Base-by-base conservation (phyloP, 2,329 filamentous ascomycete species). In the Epichloe scottii region DNA sequence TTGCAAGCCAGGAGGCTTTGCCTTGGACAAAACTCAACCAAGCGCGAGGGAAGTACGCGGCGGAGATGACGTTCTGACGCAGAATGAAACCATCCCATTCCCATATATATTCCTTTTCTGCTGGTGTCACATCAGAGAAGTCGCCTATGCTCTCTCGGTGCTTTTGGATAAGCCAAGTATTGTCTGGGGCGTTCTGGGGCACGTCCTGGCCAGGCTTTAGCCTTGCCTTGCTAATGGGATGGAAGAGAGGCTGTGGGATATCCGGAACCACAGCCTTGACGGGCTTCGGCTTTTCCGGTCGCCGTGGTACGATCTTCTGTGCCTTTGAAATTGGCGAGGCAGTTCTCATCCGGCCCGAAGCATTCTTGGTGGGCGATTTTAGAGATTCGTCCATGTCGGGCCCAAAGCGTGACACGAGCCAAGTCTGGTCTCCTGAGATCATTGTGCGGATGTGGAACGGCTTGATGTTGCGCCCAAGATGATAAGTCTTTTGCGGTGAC, bases 81-180 rank as follows among this genome's bases (percentile, higher is more conserved):
- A 77, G 69, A 45, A 79, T 72, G 56, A 75, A 79, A 1, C 71
- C 68, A 53, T 81, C 77, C 78, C 78, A 82, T 55, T 76, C 73
- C 56, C 71, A 69, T 51, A 81, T 76, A 52, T 76, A 81, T 54
- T 80, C 77, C 60, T 76, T 78, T 58, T 82, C 78, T 15, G 70
- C 66, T 3, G 66, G 60, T 12, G 72, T 72, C 26, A 81, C 70
- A 55, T 81, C 78, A 8, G 71, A 74, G 57, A 78, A 81, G 54
- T 81, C 78, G 30, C 71, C 68, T 50, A 81, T 73, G 49, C 72
- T 74, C 51, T 81, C 76, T 7, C 75, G 71, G 53, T 81, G 78
- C 62, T 80, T 81, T 54, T 79, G 76, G 33, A 78, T 68, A 7
- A 80, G 67, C 78, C 78, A 81, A 21, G 66, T 64, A 51, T 72